Percentiles rank a stretch among this genome's conserved stretches.
phyloP scores from a whole-genome alignment of 208 protist species.

The Leishmania amazonensis region DNA sequence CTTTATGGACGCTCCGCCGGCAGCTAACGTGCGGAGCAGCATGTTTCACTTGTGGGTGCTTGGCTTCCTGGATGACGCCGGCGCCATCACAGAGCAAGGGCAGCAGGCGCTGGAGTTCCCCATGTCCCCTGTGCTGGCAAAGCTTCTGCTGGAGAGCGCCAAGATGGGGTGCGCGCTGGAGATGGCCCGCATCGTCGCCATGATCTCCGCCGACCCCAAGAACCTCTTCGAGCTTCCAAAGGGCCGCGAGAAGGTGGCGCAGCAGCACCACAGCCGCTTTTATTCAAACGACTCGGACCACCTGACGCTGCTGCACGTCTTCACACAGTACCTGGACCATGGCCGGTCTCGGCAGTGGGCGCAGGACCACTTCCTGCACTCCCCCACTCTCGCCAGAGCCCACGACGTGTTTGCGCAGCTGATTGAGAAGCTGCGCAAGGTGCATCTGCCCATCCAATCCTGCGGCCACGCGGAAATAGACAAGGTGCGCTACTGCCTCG shows the following conservation, averaged over 20 bases:
- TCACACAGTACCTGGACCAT: slow-evolving; percentile 95
- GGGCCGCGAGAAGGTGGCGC: slow-evolving; percentile 72
- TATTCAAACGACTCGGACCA: slow-evolving; percentile 98
- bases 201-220: slow-evolving; percentile 96
- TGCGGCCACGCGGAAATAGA: slow-evolving; percentile 82
- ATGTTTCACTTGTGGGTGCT: slow-evolving; percentile 99
- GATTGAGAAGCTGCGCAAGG: slow-evolving; percentile 94
- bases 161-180: slow-evolving; percentile 88
- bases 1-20: slow-evolving; percentile 99
- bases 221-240: slow-evolving; percentile 96
- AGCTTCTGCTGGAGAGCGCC: slow-evolving; percentile 93
- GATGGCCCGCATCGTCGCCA: slow-evolving; percentile 95
- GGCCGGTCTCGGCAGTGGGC: slow-evolving; percentile 94
- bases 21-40: slow-evolving; percentile 93
- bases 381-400: slow-evolving; percentile 89
- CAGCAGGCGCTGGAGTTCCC: slow-evolving; percentile 98
- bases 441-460: slow-evolving; percentile 61
- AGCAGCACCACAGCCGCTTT: slow-evolving; percentile 94
- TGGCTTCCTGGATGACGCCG: slow-evolving; percentile 96
- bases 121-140: slow-evolving; percentile 96
- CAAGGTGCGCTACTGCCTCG: slow-evolving; percentile 95
- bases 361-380: slow-evolving; percentile 97
- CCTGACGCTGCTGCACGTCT: slow-evolving; percentile 99
- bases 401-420: slow-evolving; percentile 97
- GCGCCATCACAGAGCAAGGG: slow-evolving; percentile 95